phyloP scores from a whole-genome alignment of 2,329 filamentous ascomycete genomes.

The Bertia moriformis region DNA sequence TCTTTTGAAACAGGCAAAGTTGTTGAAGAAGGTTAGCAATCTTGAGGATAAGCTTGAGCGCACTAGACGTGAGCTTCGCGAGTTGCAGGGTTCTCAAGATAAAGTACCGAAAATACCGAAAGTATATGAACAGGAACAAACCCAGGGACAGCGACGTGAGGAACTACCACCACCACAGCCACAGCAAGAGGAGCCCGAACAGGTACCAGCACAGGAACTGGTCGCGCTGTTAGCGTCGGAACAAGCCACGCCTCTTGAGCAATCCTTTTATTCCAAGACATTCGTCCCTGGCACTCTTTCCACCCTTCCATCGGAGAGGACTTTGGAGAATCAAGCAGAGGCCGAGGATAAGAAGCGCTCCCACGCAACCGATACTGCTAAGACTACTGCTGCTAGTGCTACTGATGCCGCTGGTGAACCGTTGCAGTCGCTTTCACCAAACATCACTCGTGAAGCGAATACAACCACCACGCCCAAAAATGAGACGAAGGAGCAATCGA shows the following conservation, averaged over 20 bases:
- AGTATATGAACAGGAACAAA: too few species aligned
- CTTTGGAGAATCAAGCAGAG: neutral
- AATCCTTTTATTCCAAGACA: neutral
- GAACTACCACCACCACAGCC: too few species aligned
- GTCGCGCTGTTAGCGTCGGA: too few species aligned
- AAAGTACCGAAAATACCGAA: slow-evolving; percentile 10
- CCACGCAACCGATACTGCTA: neutral
- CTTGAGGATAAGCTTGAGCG: slow-evolving; percentile 36
- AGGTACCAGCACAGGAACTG: too few species aligned
- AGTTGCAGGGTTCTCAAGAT: slow-evolving; percentile 21
- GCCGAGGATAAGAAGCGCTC: neutral
- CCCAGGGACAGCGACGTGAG: too few species aligned
- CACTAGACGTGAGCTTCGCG: slow-evolving; percentile 32
- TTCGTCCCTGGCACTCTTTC: neutral
- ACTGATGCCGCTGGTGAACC: too few species aligned
- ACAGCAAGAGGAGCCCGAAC: too few species aligned
- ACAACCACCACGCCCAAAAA: slow-evolving; percentile 11
- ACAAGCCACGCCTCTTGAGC: too few species aligned
- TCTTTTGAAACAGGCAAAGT: slow-evolving; percentile 31
- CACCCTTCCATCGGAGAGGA: neutral
- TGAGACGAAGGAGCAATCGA: too few species aligned
- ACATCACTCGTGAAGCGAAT: neutral
- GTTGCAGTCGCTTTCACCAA: too few species aligned
- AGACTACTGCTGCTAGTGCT: neutral
- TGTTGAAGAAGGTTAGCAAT: slow-evolving; percentile 38